phyloP scores from a whole-genome alignment of 352 stramenopile genomes.

The Plasmopara muralis region DNA sequence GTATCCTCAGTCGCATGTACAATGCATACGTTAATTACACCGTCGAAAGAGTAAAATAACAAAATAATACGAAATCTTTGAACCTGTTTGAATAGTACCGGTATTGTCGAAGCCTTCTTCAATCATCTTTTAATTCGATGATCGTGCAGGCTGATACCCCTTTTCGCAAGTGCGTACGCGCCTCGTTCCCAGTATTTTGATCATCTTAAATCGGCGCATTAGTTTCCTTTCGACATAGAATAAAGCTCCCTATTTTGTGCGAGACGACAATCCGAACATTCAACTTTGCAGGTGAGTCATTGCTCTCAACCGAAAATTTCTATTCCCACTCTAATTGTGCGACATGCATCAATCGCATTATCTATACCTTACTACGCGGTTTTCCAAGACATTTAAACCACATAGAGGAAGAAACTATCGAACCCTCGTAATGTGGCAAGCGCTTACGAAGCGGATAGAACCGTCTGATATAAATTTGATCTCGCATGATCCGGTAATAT shows the following conservation, averaged over 20 bases:
- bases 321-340: too few species aligned
- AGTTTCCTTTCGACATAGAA: neutral
- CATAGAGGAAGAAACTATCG: too few species aligned
- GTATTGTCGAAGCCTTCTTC: neutral
- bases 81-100: neutral
- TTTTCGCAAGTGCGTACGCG: neutral
- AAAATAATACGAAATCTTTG: conserved; percentile 14
- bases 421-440: too few species aligned
- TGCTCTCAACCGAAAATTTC: too few species aligned
- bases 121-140: neutral
- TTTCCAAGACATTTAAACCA: too few species aligned
- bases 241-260: neutral
- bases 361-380: too few species aligned
- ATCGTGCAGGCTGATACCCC: neutral
- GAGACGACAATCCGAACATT: conserved; percentile 2
- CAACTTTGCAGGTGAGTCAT: too few species aligned
- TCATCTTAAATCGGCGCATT: neutral
- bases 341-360: too few species aligned
- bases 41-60: conserved; percentile 25
- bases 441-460: too few species aligned
- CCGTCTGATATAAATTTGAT: too few species aligned
- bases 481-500: too few species aligned
- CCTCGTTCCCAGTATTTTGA: neutral
- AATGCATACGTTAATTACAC: conserved; percentile 1
- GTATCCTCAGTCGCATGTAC: conserved; percentile 23